Evolutionary conservation across 352 stramenopile genomes (phyloP), one percentile per base, ranked within the genome.

Genomic region (Globisporangium carolinianum): DNA sequence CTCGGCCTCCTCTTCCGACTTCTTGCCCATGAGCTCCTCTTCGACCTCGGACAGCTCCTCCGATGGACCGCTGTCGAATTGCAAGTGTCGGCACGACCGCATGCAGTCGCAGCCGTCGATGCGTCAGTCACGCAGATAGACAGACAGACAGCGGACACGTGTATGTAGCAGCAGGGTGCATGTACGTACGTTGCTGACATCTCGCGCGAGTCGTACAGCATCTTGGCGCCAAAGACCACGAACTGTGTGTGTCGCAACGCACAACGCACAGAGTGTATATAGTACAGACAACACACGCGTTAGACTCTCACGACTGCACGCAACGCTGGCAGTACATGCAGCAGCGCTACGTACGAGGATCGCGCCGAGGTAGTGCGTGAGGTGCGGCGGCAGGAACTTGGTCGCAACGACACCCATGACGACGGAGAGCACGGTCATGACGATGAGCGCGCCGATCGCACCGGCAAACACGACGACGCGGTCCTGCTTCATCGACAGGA

Each of bases 371-470:
- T 98, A 97, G 79, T 99, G 96, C 41, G 97, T 99, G 57, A 99
- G 88, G 62, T 79, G 82, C 24, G 85, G 81, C 1, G 94, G 91
- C 39, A 99, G 68, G 60, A 99, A 84, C 58, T 93, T 83, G 38
- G 97, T 97, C 52, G 98, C 83, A n/a, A 98, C 87, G 36, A 91
- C 88, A 35, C 96, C 97, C 73, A 99, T 98, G 11, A 98, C 74
- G n/a, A 98, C 96, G 10, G 94, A 98, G 55, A 99, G 83, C 38
- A 99, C 77, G 37, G 96, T 98, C 96, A 99, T 99, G 17, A 98
- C 89, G 35, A 96, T 89, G 42, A 99, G 80, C 36, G 97, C 97
- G 17, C 79, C 84, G 55, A 99, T 95, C 11, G 91, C 95, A 46
- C 96, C 96, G 1, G 97, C 79, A 60, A 98, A 99, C 14, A 97